Evolutionary conservation across 2,329 filamentous ascomycete genomes (phyloP), one percentile per base, ranked within the genome.

Genomic region (Botrytis elliptica): DNA sequence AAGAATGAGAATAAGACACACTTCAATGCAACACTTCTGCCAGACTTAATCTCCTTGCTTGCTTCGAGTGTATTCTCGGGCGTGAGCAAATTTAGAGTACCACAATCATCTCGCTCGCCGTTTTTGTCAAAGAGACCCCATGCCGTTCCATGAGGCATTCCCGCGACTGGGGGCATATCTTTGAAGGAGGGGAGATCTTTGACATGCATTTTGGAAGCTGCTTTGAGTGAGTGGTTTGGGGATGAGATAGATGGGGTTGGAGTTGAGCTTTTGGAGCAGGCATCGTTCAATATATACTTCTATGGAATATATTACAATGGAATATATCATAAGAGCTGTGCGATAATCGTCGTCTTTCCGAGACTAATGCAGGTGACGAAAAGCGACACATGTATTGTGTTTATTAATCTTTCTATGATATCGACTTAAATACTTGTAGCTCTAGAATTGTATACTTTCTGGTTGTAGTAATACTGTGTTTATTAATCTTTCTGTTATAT

Each of bases 61-160:
- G 84, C 85, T 40, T 78, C 79, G 63, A 81, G 79, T 33, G 84
- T 81, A 0, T 83, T 82, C 7, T 83, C 82, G 1, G 82, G 81
- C 0, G 84, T 86, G 33, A 86, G 79, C 6, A 84, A 80, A 75
- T 87, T 86, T 42, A 86, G 77, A 0, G 82, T 84, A 2, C 85
- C 85, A 59, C 82, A 81, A 16, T 83, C 74, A 76, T 86, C 84
- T 71, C 85, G 79, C 67, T 84, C 81, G 67, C 88, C 88, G 25
- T 55, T 55, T 25, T 71, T 55, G n/a, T 64, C 59, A 25, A 44
- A 71, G 3, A 85, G 70, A 6, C 85, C 84, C 85, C 85, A 86
- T 6, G 82, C 80, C 71, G 81, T 83, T 74, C 83, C 84, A 75
- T 82, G 72, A 4, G 84, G 84, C 80, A 84, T 83, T 36, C 81